These are phyloP conservation scores for Niveomyces coronatus DNA, from an alignment of 2,329 filamentous ascomycete species.

Conservation along the genomic window DNA sequence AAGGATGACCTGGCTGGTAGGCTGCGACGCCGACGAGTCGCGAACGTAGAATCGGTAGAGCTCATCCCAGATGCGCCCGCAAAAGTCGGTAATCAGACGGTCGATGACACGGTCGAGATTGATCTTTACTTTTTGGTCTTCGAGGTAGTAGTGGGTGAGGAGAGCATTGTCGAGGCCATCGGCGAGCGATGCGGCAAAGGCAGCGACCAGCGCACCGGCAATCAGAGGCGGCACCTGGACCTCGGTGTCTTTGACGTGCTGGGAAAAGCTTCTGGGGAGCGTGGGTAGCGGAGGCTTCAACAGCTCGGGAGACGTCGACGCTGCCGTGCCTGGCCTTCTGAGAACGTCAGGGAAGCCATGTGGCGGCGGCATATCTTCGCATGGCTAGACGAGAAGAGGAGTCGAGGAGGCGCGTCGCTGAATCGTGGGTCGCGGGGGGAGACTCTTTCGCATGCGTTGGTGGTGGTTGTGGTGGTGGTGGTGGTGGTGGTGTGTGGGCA, in stretches of 20 bases:
- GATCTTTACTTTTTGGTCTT: slow-evolving; percentile 21
- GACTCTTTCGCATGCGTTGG: no score
- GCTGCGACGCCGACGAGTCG: slow-evolving; percentile 14
- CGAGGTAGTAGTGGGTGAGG: slow-evolving; percentile 27
- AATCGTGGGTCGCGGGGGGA: background rate
- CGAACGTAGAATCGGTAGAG: slow-evolving; percentile 24
- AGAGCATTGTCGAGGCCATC: slow-evolving; percentile 26
- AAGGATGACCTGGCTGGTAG: slow-evolving; percentile 21
- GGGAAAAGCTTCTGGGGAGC: slow-evolving; percentile 19
- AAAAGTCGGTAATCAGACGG: slow-evolving; percentile 24
- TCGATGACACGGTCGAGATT: slow-evolving; percentile 28
- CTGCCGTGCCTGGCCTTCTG: slow-evolving; percentile 15
- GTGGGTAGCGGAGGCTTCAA: slow-evolving; percentile 26
- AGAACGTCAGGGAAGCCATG: slow-evolving; percentile 17
- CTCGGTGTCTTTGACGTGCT: slow-evolving; percentile 20
- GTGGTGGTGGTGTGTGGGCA: background rate
- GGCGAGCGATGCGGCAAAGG: slow-evolving; percentile 25
- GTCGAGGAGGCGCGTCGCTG: background rate
- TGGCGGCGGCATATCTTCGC: slow-evolving; percentile 21
- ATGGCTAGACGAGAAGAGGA: slow-evolving; percentile 13
- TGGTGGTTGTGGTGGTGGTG: no score
- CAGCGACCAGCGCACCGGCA: slow-evolving; percentile 23
- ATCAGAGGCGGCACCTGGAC: slow-evolving; percentile 26
- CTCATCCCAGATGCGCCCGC: slow-evolving; percentile 25
- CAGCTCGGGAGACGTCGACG: slow-evolving; percentile 7